Evolutionary conservation across 495 filamentous ascomycete genomes (phyloP).

Genomic region (Pseudevernia furfuracea): DNA sequence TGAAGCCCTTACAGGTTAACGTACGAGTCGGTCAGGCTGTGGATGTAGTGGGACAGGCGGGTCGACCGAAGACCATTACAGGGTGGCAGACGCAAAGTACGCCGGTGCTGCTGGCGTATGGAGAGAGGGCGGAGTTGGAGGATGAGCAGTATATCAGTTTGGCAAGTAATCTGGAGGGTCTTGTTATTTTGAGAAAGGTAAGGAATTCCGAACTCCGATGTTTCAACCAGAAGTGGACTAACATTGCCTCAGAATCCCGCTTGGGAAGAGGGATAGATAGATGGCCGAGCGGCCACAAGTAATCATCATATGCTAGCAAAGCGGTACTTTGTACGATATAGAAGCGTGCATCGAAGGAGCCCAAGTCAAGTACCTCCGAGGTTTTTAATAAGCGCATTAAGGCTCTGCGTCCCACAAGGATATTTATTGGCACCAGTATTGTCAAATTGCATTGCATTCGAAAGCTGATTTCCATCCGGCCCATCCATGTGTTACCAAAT

Average conservation of each 20-base stretch:
- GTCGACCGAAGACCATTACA: constrained; percentile 95
- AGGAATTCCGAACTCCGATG: constrained; percentile 19
- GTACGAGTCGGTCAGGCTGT: constrained; percentile 97
- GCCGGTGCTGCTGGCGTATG: constrained; percentile 83
- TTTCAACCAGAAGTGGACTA: constrained; percentile 21
- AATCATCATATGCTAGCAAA: constrained; percentile 4
- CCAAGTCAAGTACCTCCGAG: background rate
- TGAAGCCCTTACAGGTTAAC: constrained; percentile 90
- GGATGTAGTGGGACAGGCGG: constrained; percentile 95
- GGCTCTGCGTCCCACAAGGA: background rate
- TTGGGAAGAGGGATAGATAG: constrained; percentile 35
- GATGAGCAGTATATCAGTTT: constrained; percentile 94
- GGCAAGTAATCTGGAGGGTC: constrained; percentile 82
- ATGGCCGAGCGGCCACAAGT: background rate
- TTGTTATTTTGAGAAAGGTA: constrained; percentile 97
- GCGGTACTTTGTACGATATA: constrained; percentile 8
- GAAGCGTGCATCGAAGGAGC: constrained; percentile 7
- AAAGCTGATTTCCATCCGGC: background rate
- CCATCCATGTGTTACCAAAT: background rate
- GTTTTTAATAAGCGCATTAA: background rate
- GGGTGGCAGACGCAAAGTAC: constrained; percentile 99
- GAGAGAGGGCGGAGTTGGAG: constrained; percentile 92
- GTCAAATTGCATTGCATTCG: background rate
- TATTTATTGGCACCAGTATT: background rate
- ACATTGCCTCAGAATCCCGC: constrained; percentile 44